Evolutionary conservation across 495 filamentous ascomycete species (phyloP).

Genomic region (Penicillium parvum): DNA sequence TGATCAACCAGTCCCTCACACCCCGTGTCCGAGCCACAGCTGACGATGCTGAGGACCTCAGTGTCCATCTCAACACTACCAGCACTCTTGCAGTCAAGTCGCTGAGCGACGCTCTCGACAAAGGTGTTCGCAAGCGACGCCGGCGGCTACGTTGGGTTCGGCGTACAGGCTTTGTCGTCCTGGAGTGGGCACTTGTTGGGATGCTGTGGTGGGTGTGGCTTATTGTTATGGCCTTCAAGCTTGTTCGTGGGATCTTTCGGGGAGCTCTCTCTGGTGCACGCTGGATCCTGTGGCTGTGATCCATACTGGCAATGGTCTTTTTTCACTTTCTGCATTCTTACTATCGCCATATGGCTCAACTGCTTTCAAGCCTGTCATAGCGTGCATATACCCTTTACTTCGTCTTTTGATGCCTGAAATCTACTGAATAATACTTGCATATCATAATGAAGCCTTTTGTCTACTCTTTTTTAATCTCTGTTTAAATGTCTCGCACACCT

Average conservation of each 20-base stretch:
- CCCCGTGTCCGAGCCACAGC: conserved; percentile 59
- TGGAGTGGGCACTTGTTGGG: conserved; percentile 77
- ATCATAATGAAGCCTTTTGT: no score
- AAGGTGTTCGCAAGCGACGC: conserved; percentile 61
- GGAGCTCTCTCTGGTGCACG: conserved; percentile 53
- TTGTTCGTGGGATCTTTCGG: conserved; percentile 55
- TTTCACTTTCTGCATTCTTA: no score
- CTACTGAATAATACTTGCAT: no score
- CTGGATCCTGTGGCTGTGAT: conserved; percentile 78
- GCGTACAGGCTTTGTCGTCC: conserved; percentile 60
- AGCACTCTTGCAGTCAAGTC: conserved; percentile 73
- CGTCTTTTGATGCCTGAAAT: no score
- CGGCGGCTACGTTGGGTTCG: conserved; percentile 70
- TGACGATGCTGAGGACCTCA: conserved; percentile 73
- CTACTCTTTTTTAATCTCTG: no score
- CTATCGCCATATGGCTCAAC: neutral
- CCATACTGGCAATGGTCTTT: no score
- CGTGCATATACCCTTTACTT: conserved; percentile 9
- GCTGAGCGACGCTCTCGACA: conserved; percentile 72
- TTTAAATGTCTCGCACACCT: no score
- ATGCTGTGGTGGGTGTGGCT: conserved; percentile 85
- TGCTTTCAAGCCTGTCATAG: conserved; percentile 1
- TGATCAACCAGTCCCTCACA: conserved; percentile 54
- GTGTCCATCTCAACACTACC: conserved; percentile 65
- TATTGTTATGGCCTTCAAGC: conserved; percentile 63